Base-by-base conservation (phyloP, 2,329 filamentous ascomycete species). In the Phyllosticta ampelicida region DNA sequence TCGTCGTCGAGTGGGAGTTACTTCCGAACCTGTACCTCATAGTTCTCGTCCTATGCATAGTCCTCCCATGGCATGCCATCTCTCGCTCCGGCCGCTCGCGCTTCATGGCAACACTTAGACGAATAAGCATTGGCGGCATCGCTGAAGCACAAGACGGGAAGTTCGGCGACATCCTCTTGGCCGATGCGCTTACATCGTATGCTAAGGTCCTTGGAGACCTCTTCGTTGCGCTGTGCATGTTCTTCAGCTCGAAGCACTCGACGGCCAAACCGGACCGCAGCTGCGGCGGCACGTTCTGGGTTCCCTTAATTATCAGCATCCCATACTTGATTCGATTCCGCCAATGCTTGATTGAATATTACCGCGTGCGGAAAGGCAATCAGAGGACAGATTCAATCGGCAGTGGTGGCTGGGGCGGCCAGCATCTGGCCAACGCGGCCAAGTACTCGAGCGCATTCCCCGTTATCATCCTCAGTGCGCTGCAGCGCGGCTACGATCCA, bases 391-490 rank as follows among this genome's bases (percentile, higher is more conserved):
- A 62, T 64, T 71, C 60, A 23, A 65, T 68, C 11, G 74, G 74
- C 29, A 59, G 64, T 0, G 75, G 76, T 3, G 88, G 86, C 29
- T 90, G 86, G 84, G 90, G 88, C 28, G 87, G 88, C 5, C 88
- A 92, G 70, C 90, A 96, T 71, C 77, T 96, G 28, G 90, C 90
- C 70, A 99, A 99, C 78, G 92, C 92, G 9, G 75, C 90, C 66
- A 99, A 99, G 74, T 99, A 99, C 73, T 82, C 87, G n/a, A 90
- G 85, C 9, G 90, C 92, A 0, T 96, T 97, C 67, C 94, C 94
- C 2, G 91, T 97, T 57, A 88, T 97, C 65, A 78, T 92, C 49
- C 78, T 96, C 56, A 86, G 84, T 60, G 85, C 90, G 1, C 72
- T 94, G 67, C 85, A 90, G 74, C 81, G 88, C 61, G 79, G 84